Percentiles rank a stretch among this genome's conserved stretches.
These are phyloP conservation scores for Rhizopus sp. DNA, from an alignment of 371 early-diverging fungal species.

Conservation along the genomic window DNA sequence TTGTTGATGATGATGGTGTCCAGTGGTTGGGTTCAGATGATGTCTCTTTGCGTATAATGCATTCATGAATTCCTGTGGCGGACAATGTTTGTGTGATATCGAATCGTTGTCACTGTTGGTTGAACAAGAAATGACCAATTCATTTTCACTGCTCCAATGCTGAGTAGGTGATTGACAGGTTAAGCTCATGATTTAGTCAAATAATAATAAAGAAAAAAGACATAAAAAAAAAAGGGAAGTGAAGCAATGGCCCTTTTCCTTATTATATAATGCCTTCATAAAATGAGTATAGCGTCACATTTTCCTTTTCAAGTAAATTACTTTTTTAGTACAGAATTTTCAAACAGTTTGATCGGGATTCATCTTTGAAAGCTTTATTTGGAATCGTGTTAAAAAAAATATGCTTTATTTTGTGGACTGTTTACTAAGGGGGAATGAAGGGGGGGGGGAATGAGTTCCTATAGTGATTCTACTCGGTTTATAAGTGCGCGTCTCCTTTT, in stretches of 20 bases:
- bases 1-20: slow-evolving; percentile 4
- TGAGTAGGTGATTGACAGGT: slow-evolving; percentile 27
- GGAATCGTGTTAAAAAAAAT: no score
- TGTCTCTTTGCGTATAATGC: slow-evolving; percentile 15
- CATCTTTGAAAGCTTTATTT: no score
- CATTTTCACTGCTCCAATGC: slow-evolving; percentile 4
- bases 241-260: neutral
- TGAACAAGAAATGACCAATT: slow-evolving; percentile 2
- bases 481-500: no score
- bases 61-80: slow-evolving; percentile 25
- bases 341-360: no score
- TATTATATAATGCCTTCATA: slow-evolving; percentile 3
- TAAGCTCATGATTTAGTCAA: slow-evolving; percentile 22
- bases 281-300: neutral
- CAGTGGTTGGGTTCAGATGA: neutral
- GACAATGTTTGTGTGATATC: slow-evolving; percentile 7
- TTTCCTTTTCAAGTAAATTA: neutral
- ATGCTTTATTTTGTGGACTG: no score
- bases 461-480: no score
- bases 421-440: no score
- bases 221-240: slow-evolving; percentile 7
- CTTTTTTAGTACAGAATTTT: no score
- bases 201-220: slow-evolving; percentile 6
- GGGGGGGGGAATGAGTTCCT: no score
- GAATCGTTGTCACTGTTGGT: slow-evolving; percentile 7